Base-by-base conservation (phyloP, 345 rosid species). In the Syzygium jambos region DNA sequence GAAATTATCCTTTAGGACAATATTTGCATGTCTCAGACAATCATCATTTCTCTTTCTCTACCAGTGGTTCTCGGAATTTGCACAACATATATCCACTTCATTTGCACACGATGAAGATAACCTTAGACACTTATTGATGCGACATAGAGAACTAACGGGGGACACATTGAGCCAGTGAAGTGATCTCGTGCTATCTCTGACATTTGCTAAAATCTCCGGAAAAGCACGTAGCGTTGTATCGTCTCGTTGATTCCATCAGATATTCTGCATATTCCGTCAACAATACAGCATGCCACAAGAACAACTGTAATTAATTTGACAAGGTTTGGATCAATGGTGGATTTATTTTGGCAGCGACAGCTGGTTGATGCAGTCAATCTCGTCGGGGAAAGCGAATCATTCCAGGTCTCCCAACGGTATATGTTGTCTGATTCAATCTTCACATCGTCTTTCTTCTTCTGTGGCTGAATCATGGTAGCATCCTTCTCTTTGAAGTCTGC, bases 321-420 rank as follows among this genome's bases (percentile, higher is more conserved):
- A 73, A 73, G 13, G 4, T 25, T 4, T 73, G 49, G 49, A 73
- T 73, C 82, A 10, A 73, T 19, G 82, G 49, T 38, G 49, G 49
- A 19, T 19, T 17, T 38, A 17, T 19, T 19, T 73, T 0, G 82
- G 82, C 80, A 2, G 4, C 0, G 1, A 73, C 25, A 34, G 49
- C 80, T 34, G 82, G 27, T 73, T 73, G 82, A 73, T 38, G 27
- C 15, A 73, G 49, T 19, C 3, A 13, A 73, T 34, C 82, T 73
- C 8, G 27, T 38, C 22, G 15, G 27, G 17, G 49, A 73, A 5
- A 34, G 49, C 1, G 27, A 73, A 73, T 73, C 3, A 41, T 73
- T 73, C 49, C 27, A 22, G 82, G 23, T 73, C 49, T 73, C 82
- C 82, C 27, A 38, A 10, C 10, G 43, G 49, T 14, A 38, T 19